Base-by-base conservation (phyloP, 2,329 filamentous ascomycete species). In the Diplodia scrobiculata region DNA sequence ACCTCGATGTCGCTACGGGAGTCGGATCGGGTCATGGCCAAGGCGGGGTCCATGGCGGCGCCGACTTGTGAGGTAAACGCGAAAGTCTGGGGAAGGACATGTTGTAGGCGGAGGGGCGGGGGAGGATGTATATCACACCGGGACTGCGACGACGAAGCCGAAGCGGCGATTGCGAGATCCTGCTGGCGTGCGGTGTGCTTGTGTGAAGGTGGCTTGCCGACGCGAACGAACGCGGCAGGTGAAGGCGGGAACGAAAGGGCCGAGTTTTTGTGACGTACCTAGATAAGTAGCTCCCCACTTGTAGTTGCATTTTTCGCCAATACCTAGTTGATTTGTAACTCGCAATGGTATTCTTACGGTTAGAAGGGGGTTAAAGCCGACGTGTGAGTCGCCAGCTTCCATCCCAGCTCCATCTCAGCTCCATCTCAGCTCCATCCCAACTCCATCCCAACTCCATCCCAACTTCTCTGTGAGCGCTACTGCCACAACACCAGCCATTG, bases 181-280 rank as follows among this genome's bases (percentile, higher is more conserved):
- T 19, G 34, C 54, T 47, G 21, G 19, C 17, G 14, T 34, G 29
- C 32, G 52, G 29, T 54, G 52, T 34, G 27, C 27, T 27, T 25
- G n/a, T 59, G 54, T 59, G 54, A 36, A 59, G 54, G 55, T 60
- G 55, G 55, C 55, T 48, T 60, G 55, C 29, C 1, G 29, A 32
- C 5, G 29, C 29, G 29, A 32, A 32, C 55, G 41, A 60, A 48
- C 13, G 9, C 27, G 55, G 21, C 17, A 21, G 27, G 38, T 45
- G 54, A 19, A 6, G n/a, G 55, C 25, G 36, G 41, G 27, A 29
- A 10, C n/a, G 34, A 25, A 17, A 47, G 17, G 41, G 55, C 55
- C 38, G 17, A 19, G n/a, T 3, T 32, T 14, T 13, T 32, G 17
- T 53, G 29, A 32, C 29, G 29, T 25, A 25, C 25, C 25, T 25